Conservation (phyloP, 768 basidiomycete species). For the Dendrothele bispora region DNA sequence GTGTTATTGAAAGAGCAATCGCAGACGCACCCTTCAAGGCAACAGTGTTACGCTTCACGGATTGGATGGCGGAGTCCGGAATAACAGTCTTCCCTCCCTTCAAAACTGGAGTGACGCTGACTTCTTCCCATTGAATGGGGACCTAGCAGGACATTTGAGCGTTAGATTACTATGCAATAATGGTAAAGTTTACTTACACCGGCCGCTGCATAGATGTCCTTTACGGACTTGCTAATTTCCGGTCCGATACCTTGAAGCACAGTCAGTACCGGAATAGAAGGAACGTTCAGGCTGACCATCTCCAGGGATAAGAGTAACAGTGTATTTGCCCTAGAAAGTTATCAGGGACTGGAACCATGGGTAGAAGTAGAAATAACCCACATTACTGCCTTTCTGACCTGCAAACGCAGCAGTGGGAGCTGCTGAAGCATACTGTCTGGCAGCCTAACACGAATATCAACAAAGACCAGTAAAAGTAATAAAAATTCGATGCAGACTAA, state of each 20-base stretch:
- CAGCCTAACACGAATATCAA: slow-evolving; percentile 34
- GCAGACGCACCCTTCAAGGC: slow-evolving; percentile 92
- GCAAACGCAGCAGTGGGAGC: slow-evolving; percentile 88
- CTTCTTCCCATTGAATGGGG: slow-evolving; percentile 99
- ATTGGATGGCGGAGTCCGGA: slow-evolving; percentile 86
- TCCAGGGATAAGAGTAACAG: slow-evolving; percentile 94
- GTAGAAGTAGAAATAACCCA: slow-evolving; percentile 39
- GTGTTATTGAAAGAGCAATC: background rate
- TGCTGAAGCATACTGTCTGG: slow-evolving; percentile 68
- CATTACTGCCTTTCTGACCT: slow-evolving; percentile 85
- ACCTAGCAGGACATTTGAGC: slow-evolving; percentile 52
- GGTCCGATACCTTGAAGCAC: slow-evolving; percentile 84
- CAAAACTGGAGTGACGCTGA: slow-evolving; percentile 90
- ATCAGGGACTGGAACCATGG: background rate
- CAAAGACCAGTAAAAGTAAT: background rate
- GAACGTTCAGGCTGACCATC: slow-evolving; percentile 62
- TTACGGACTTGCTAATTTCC: slow-evolving; percentile 96
- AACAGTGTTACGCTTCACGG: slow-evolving; percentile 95
- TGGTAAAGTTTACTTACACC: slow-evolving; percentile 45
- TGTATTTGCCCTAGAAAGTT: slow-evolving; percentile 82
- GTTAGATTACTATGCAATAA: slow-evolving; percentile 3
- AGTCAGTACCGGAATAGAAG: slow-evolving; percentile 7
- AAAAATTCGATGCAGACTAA: too few relatives aligned
- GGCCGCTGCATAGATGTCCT: slow-evolving; percentile 89
- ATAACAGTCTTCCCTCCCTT: slow-evolving; percentile 97